Evolutionary conservation across 192 early-diverging fungal species (phyloP).

Genomic region (Borealophlyctis nickersoniae): DNA sequence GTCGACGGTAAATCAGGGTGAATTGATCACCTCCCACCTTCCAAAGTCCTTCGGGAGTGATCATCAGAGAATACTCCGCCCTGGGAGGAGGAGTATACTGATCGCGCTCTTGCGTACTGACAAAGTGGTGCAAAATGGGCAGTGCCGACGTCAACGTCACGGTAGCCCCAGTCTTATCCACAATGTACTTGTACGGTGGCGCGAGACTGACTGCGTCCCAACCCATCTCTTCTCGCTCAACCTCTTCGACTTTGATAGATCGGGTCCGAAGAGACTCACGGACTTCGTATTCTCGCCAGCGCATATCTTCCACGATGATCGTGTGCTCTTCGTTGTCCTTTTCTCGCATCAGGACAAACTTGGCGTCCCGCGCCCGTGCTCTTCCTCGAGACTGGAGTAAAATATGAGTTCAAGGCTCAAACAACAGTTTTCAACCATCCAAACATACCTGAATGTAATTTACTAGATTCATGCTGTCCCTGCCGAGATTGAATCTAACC

Average conservation of each 20-base stretch:
- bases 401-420: background rate
- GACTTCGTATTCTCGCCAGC: conserved; percentile 10
- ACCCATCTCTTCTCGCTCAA: background rate
- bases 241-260: background rate
- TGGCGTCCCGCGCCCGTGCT: conserved; percentile 68
- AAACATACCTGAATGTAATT: conserved; percentile 63
- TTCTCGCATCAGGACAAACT: conserved; percentile 62
- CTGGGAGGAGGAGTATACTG: too few relatives aligned
- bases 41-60: too few relatives aligned
- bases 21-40: background rate
- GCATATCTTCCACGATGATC: background rate
- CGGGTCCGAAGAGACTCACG: conserved; percentile 2
- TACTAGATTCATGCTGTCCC: conserved; percentile 34
- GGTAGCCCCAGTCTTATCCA: conserved; percentile 16
- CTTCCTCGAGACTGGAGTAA: conserved; percentile 73
- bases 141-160: conserved; percentile 11
- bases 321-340: conserved; percentile 27
- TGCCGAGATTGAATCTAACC: conserved; percentile 52
- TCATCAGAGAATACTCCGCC: too few relatives aligned
- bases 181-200: background rate
- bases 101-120: background rate
- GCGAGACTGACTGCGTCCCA: background rate
- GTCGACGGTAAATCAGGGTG: too few relatives aligned
- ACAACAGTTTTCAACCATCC: too few relatives aligned
- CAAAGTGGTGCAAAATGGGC: background rate